phyloP scores from a whole-genome alignment of 768 basidiomycete genomes.

The Sistotremastrum niveocremeum region DNA sequence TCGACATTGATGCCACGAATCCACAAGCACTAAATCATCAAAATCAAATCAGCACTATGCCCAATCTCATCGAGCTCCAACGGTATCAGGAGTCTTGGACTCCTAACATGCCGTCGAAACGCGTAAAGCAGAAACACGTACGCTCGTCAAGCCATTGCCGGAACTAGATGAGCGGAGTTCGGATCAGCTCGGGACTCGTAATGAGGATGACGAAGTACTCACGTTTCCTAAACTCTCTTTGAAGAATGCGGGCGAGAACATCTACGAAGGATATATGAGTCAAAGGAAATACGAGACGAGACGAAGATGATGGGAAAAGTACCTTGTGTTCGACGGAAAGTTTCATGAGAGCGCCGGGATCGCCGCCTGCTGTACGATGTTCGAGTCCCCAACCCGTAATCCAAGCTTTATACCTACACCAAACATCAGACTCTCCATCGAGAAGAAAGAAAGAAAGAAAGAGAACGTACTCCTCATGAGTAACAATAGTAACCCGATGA shows the following conservation, averaged over 20 bases:
- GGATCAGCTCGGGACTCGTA: background rate
- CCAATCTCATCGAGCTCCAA: no score
- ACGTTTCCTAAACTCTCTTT: constrained; percentile 44
- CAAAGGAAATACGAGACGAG: background rate
- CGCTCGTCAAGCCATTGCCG: constrained; percentile 52
- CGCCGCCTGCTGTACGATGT: constrained; percentile 52
- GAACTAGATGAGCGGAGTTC: constrained; percentile 24
- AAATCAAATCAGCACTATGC: background rate
- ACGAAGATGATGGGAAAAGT: background rate
- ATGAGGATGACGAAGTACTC: constrained; percentile 9
- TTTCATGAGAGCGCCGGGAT: constrained; percentile 58
- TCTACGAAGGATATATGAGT: constrained; percentile 21
- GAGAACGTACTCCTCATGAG: constrained; percentile 26
- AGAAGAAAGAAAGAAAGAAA: no score
- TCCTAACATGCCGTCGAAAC: no score
- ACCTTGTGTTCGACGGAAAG: constrained; percentile 37
- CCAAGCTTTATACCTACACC: constrained; percentile 38
- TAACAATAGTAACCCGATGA: constrained; percentile 33
- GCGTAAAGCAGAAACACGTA: constrained; percentile 16
- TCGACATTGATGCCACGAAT: constrained; percentile 49
- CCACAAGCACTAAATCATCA: constrained; percentile 33
- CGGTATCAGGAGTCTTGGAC: background rate
- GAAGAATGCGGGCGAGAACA: constrained; percentile 65
- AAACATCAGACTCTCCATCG: no score
- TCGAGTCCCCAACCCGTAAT: constrained; percentile 43